Percentiles rank a stretch among this genome's conserved stretches.
Evolutionary conservation across 495 filamentous ascomycete species (phyloP).

Genomic region (Annulohypoxylon stygium): DNA sequence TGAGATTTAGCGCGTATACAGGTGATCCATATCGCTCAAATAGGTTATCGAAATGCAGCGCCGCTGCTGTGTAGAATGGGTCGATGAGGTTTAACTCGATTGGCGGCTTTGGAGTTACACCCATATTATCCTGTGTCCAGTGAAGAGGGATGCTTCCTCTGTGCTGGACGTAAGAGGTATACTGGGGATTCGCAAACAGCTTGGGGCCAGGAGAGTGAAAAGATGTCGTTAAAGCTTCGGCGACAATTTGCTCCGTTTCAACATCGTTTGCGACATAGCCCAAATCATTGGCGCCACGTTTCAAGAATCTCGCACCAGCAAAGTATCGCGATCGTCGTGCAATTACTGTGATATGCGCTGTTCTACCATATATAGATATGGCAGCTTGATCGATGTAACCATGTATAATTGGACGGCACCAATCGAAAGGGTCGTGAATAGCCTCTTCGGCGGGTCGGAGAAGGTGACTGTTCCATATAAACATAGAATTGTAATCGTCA

Average conservation of each 20-base stretch:
- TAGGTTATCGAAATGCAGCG: slow-evolving; percentile 95
- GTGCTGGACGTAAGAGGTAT: slow-evolving; percentile 97
- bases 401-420: slow-evolving; percentile 96
- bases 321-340: slow-evolving; percentile 93
- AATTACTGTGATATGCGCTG: slow-evolving; percentile 92
- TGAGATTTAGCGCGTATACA: slow-evolving; percentile 90
- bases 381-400: slow-evolving; percentile 95
- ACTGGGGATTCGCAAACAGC: slow-evolving; percentile 88
- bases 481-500: slow-evolving; percentile 90
- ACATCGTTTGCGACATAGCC: slow-evolving; percentile 99
- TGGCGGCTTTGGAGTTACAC: slow-evolving; percentile 93
- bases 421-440: slow-evolving; percentile 87
- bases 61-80: slow-evolving; percentile 96
- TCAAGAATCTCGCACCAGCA: slow-evolving; percentile 93
- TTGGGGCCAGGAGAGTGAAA: slow-evolving; percentile 92
- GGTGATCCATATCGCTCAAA: slow-evolving; percentile 95
- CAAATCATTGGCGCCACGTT: slow-evolving; percentile 93
- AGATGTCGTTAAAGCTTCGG: slow-evolving; percentile 91
- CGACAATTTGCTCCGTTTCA: slow-evolving; percentile 99
- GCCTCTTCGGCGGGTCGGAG: slow-evolving; percentile 77
- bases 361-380: slow-evolving; percentile 83
- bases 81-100: slow-evolving; percentile 95
- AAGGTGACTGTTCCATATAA: slow-evolving; percentile 96
- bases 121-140: slow-evolving; percentile 97
- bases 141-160: slow-evolving; percentile 96